Base-by-base conservation (phyloP, 2,329 filamentous ascomycete genomes). In the Ascochyta pisi region DNA sequence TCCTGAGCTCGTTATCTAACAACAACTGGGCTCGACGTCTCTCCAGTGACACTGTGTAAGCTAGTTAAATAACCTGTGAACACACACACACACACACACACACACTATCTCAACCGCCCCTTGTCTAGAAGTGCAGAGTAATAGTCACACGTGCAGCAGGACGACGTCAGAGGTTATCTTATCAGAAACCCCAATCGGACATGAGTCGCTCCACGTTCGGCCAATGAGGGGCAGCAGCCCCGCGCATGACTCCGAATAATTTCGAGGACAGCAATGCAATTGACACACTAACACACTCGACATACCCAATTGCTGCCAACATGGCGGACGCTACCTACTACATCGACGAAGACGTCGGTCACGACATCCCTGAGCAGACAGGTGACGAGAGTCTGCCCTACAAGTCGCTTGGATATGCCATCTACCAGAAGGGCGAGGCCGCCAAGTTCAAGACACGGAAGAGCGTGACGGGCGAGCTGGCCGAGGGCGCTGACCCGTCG, bases 321-420 rank as follows among this genome's bases (percentile, higher is more conserved):
- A 76, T 76, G 74, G 73, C 72, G 37, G 72, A 75, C 26, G 64
- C 69, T 39, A 80, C 78, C 41, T 83, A 90, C 75, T 92, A 93
- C 79, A 84, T 96, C 72, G 92, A 96, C 81, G 89, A 92, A 73
- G 89, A 92, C 67, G 83, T 83, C 65, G 92, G 92, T 68, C 80
- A 83, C 66, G 92, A 95, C 78, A 86, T 89, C 69, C 77, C 54
- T 74, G 84, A 65, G 74, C 83, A 57, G 84, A 86, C 62, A 81
- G 92, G 92, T 71, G 84, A 87, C 63, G 85, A 93, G 76, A 78
- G 82, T 59, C 84, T 87, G 65, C 92, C 92, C 44, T 96, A 88
- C 85, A 94, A 96, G 82, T 87, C 89, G 37, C 84, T 96, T 38
- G 82, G 89, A 63, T 87, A 87, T 72, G 92, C 91, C 62, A 90